These are phyloP conservation scores for Chaetomium sp. DNA, from an alignment of 2,329 filamentous ascomycete genomes.

Conservation along the genomic window DNA sequence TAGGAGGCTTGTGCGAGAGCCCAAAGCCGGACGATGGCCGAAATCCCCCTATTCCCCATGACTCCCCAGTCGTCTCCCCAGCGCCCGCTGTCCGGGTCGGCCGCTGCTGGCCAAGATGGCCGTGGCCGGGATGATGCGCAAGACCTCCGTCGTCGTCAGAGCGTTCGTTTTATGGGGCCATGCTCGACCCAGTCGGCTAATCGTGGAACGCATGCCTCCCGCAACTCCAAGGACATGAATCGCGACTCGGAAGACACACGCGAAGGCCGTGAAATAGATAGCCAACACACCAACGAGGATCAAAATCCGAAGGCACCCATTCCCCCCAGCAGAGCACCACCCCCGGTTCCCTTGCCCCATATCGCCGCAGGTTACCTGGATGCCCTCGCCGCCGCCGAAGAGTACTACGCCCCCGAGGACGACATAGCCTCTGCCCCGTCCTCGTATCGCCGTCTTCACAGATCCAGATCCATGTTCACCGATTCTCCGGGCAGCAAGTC, in stretches of 20 bases:
- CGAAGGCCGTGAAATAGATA: slow-evolving; percentile 16
- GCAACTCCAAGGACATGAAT: slow-evolving; percentile 6
- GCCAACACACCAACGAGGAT: not conserved
- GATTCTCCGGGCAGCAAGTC: slow-evolving; percentile 31
- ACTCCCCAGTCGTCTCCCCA: slow-evolving; percentile 31
- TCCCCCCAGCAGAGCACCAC: slow-evolving; percentile 26
- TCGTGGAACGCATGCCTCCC: not conserved
- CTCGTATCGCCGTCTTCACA: slow-evolving; percentile 54
- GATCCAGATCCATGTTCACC: slow-evolving; percentile 58
- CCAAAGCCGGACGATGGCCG: slow-evolving; percentile 45
- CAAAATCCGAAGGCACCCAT: slow-evolving; percentile 10
- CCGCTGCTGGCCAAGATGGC: slow-evolving; percentile 27
- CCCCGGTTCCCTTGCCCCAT: slow-evolving; percentile 24
- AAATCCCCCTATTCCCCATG: slow-evolving; percentile 42
- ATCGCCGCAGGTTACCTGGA: slow-evolving; percentile 43
- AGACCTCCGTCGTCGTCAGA: slow-evolving; percentile 50
- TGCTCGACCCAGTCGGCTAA: slow-evolving; percentile 29
- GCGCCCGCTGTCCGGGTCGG: slow-evolving; percentile 23
- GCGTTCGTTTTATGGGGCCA: slow-evolving; percentile 55
- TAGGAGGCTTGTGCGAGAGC: slow-evolving; percentile 60
- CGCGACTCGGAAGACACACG: not conserved
- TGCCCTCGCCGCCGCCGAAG: slow-evolving; percentile 43
- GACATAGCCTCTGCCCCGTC: slow-evolving; percentile 51
- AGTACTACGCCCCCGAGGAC: slow-evolving; percentile 53
- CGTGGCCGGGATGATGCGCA: slow-evolving; percentile 33